Percentiles rank a stretch among this genome's conserved stretches.
These are phyloP conservation scores for Eurotiales sp. DNA, from an alignment of 2,329 filamentous ascomycete genomes.

Conservation along the genomic window DNA sequence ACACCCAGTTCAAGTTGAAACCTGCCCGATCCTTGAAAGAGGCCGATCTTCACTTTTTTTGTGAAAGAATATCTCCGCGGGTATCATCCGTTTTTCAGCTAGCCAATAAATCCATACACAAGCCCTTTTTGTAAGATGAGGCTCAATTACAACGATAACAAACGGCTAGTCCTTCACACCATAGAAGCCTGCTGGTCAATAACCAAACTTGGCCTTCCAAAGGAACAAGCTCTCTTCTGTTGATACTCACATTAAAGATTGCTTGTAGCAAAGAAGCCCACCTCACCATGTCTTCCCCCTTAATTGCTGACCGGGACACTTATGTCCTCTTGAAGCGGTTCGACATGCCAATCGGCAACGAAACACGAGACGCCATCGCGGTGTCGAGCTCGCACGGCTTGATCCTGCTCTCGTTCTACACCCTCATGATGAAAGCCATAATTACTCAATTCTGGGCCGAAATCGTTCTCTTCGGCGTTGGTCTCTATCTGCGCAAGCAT, in stretches of 20 bases:
- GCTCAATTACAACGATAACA: not conserved
- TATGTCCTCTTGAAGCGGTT: conserved; percentile 1
- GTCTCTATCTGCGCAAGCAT: not conserved
- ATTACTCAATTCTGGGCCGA: conserved; percentile 4
- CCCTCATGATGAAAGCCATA: conserved; percentile 9
- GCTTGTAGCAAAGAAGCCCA: no score
- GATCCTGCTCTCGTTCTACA: conserved; percentile 2
- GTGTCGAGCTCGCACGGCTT: conserved; percentile 5
- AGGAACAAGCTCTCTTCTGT: no score
- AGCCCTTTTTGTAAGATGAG: not conserved
- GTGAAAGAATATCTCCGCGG: not conserved
- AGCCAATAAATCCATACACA: not conserved
- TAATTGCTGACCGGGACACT: not conserved
- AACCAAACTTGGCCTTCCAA: not conserved
- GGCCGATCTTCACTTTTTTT: not conserved
- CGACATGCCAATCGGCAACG: not conserved
- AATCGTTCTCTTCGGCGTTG: conserved; percentile 6
- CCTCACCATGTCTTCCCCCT: not conserved
- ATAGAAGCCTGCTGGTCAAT: not conserved
- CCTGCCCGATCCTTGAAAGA: not conserved
- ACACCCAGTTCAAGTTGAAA: not conserved
- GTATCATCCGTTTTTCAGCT: not conserved
- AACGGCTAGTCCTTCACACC: not conserved
- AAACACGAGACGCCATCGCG: not conserved
- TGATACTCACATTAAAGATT: no score